Evolutionary conservation across 257 asterid species (phyloP).

Genomic region (Penstemon newberryi): DNA sequence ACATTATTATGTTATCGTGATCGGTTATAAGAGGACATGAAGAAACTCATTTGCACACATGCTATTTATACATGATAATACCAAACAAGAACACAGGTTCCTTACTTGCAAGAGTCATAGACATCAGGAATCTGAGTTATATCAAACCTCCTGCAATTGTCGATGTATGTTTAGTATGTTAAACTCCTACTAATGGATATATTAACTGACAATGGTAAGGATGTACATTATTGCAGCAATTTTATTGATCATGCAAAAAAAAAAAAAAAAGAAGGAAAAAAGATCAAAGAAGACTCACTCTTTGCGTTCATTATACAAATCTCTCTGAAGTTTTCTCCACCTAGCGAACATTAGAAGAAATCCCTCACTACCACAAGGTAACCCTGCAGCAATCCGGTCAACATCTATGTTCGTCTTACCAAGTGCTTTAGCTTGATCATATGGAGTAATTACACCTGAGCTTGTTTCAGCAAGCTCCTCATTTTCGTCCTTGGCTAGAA

Average conservation of each 20-base stretch:
- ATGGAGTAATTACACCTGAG: conserved; percentile 81
- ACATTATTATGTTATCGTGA: conserved; percentile 2
- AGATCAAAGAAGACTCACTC: conserved; percentile 46
- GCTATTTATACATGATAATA: conserved; percentile 11
- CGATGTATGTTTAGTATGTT: conserved; percentile 25
- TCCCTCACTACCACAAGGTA: conserved; percentile 99
- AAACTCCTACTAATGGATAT: conserved; percentile 15
- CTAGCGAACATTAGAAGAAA: conserved; percentile 98
- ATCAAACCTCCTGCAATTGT: conserved; percentile 76
- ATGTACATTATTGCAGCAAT: background rate
- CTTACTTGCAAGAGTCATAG: conserved; percentile 99
- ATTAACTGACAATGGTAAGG: conserved; percentile 6
- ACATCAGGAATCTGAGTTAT: conserved; percentile 96
- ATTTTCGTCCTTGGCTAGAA: conserved; percentile 86
- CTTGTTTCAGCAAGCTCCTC: conserved; percentile 78
- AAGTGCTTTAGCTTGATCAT: conserved; percentile 99
- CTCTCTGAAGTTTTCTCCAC: conserved; percentile 95
- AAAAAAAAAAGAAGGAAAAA: background rate
- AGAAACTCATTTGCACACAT: background rate
- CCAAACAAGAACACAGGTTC: conserved; percentile 5
- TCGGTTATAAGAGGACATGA: background rate
- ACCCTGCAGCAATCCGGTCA: conserved; percentile 95
- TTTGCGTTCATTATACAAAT: conserved; percentile 86
- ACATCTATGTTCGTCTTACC: conserved; percentile 96
- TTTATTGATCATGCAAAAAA: conserved; percentile 9